Evolutionary conservation across 768 basidiomycete genomes (phyloP).

Genomic region (Psilocybe tampanensis): DNA sequence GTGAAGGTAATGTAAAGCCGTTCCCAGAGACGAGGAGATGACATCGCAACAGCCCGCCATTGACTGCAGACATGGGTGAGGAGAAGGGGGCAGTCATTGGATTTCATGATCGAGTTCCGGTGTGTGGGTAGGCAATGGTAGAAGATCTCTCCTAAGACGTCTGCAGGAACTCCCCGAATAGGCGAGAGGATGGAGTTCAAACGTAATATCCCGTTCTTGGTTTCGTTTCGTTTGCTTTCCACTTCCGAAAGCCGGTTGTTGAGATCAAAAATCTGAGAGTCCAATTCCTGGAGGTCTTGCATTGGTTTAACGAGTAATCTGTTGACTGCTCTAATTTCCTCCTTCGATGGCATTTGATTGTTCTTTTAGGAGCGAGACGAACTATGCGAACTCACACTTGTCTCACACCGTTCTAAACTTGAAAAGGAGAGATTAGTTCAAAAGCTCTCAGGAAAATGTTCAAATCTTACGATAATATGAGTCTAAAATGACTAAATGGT

Average conservation of each 20-base stretch:
- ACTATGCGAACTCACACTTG: too few species aligned
- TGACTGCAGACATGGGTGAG: conserved; percentile 18
- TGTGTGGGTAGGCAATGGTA: conserved; percentile 12
- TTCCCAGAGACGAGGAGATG: conserved; percentile 24
- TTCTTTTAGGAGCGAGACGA: too few species aligned
- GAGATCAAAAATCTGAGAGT: not conserved
- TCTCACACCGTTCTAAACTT: too few species aligned
- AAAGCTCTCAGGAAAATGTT: too few species aligned
- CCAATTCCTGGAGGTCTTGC: not conserved
- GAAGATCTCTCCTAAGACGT: conserved; percentile 18
- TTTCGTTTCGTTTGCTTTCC: not conserved
- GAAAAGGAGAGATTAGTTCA: too few species aligned
- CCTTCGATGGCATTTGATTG: conserved; percentile 10
- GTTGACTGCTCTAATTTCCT: not conserved
- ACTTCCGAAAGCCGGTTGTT: not conserved
- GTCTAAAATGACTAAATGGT: too few species aligned
- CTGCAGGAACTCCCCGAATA: conserved; percentile 13
- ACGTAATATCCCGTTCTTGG: not conserved
- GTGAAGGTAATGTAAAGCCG: conserved; percentile 13
- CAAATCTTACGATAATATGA: too few species aligned
- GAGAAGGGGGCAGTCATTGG: conserved; percentile 19
- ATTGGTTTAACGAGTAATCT: not conserved
- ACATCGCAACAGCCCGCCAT: conserved; percentile 21
- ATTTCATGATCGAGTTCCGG: conserved; percentile 17
- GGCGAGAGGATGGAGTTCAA: conserved; percentile 15